Percentiles rank a stretch among this genome's conserved stretches.
Evolutionary conservation across 495 filamentous ascomycete species (phyloP).

Genomic region (Alectoria sarmentosa): DNA sequence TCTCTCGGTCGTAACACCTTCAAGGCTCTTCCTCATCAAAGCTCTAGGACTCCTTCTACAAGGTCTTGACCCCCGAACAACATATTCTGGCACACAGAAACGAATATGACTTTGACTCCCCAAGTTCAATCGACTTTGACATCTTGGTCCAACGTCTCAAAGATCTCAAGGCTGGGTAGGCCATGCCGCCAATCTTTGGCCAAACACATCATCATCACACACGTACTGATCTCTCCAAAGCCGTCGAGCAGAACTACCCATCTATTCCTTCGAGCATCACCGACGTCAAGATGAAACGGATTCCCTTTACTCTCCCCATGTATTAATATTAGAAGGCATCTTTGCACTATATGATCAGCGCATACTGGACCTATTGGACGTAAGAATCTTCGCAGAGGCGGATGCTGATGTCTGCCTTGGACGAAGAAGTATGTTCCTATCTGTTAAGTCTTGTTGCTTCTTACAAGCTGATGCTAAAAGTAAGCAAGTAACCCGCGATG

Average conservation of each 20-base stretch:
- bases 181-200: constrained; percentile 10
- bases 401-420: constrained; percentile 92
- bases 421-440: constrained; percentile 62
- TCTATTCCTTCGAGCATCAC: constrained; percentile 95
- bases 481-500: constrained; percentile 71
- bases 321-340: constrained; percentile 92
- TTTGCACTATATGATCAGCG: constrained; percentile 86
- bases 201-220: background rate
- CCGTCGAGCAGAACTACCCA: constrained; percentile 84
- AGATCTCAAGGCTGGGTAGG: constrained; percentile 88
- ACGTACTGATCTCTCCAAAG: constrained; percentile 38
- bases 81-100: constrained; percentile 73
- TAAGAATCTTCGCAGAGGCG: constrained; percentile 96
- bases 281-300: constrained; percentile 70
- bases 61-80: constrained; percentile 66
- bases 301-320: constrained; percentile 90
- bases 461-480: constrained; percentile 21
- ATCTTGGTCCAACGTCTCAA: constrained; percentile 68
- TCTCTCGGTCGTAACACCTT: no score
- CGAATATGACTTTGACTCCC: constrained; percentile 93
- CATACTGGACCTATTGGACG: constrained; percentile 80
- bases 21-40: background rate
- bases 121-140: constrained; percentile 93
- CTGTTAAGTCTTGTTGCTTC: constrained; percentile 11
- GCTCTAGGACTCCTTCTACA: constrained; percentile 90